Evolutionary conservation across 2,329 filamentous ascomycete genomes (phyloP), one percentile per base, ranked within the genome.

Genomic region (Paraphaeosphaeria minitans): DNA sequence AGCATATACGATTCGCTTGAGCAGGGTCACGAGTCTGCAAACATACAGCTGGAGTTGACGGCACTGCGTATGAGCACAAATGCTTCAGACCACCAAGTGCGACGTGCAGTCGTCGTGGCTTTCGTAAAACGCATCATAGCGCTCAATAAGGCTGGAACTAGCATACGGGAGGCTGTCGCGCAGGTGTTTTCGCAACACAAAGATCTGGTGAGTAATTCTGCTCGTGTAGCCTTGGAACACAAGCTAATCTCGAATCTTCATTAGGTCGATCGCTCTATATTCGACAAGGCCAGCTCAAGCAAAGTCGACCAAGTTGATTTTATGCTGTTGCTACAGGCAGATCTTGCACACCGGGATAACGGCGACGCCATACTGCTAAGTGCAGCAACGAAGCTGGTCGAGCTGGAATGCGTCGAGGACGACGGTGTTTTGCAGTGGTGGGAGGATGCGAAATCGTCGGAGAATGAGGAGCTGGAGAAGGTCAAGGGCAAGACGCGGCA

Each of bases 1-100:
- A 94, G 92, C 60, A 85, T 98, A n/a, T 84, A 93, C 61, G 93
- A 97, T 70, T 91, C 92, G 24, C 83, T 98, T 43, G 89, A 90
- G 53, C 85, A 87, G 60, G 89, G 88, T 22, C 81, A 87, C 51
- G 85, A 86, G 14, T 86, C 87, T 12, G 91, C 96, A 73, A 95
- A 96, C 63, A 93, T 97, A 70, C 92, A 94, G 74, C 85, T 98
- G 35, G 95, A 99, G 75, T 90, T 99, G 62, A 96, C 93, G 81
- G 91, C 92, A 48, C 83, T 98, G n/a, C 89, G 94, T 12, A 91
- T 99, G 76, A 90, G 89, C 55, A 92, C 91, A 69, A 92, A 98
- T 70, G 95, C 95, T 2, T 93, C 92, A 0, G 94, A 97, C 71
- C 85, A 89, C 64, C 90, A 95, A 76, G 91, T 98, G 70, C 91